Percentiles rank a stretch among this genome's conserved stretches.
Evolutionary conservation across 2,329 filamentous ascomycete species (phyloP).

Genomic region (Magnaporthales sp.): DNA sequence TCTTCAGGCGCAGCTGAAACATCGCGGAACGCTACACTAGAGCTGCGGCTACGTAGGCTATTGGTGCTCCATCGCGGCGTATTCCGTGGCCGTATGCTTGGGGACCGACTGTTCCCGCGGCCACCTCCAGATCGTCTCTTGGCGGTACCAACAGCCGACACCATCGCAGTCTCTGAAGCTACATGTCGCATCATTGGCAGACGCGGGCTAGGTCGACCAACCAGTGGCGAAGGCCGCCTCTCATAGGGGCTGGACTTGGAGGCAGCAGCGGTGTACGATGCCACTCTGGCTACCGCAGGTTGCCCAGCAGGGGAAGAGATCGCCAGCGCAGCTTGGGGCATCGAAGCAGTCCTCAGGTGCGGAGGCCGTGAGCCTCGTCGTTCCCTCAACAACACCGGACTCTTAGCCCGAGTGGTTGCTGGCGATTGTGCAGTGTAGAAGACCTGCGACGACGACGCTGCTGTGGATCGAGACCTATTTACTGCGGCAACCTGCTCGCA

Average conservation of each 20-base stretch:
- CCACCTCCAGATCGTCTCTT: slow-evolving; percentile 26
- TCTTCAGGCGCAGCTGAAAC: slow-evolving; percentile 21
- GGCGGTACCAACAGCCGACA: slow-evolving; percentile 20
- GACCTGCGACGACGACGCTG: slow-evolving; percentile 32
- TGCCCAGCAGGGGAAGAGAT: slow-evolving; percentile 28
- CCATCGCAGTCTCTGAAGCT: slow-evolving; percentile 21
- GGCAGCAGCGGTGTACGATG: slow-evolving; percentile 10
- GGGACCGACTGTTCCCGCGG: slow-evolving; percentile 42
- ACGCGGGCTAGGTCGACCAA: slow-evolving; percentile 21
- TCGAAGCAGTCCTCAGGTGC: slow-evolving; percentile 42
- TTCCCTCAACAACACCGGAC: slow-evolving; percentile 25
- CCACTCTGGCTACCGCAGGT: slow-evolving; percentile 14
- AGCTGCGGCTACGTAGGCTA: slow-evolving; percentile 27
- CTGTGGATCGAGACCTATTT: slow-evolving; percentile 25
- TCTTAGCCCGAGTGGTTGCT: slow-evolving; percentile 19
- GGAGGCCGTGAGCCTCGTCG: slow-evolving; percentile 35
- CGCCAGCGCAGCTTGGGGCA: slow-evolving; percentile 27
- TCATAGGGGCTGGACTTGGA: slow-evolving; percentile 19
- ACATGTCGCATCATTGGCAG: slow-evolving; percentile 10
- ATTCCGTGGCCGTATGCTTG: slow-evolving; percentile 38
- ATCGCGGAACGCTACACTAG: slow-evolving; percentile 26
- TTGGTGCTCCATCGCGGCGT: slow-evolving; percentile 44
- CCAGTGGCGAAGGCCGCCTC: slow-evolving; percentile 28
- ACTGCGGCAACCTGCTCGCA: slow-evolving; percentile 23
- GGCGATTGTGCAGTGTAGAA: slow-evolving; percentile 28